Conservation (phyloP, 768 basidiomycete species). For the Paxillus involutus region DNA sequence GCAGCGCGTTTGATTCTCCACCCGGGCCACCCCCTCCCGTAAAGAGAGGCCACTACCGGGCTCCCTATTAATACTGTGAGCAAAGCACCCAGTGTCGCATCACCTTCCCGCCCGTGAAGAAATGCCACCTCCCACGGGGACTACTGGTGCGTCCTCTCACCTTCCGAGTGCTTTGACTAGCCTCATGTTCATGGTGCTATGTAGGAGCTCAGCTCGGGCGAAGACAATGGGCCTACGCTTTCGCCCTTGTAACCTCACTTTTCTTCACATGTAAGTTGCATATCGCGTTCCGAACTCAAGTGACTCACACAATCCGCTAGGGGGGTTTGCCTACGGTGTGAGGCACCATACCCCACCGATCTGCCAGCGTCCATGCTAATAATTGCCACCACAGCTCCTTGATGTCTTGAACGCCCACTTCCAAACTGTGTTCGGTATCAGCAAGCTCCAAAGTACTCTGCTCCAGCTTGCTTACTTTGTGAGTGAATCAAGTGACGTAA, state of each 20-base stretch:
- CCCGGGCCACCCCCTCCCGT: no score
- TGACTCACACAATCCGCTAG: conserved; percentile 24
- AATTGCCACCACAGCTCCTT: conserved; percentile 46
- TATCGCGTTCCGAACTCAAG: not conserved
- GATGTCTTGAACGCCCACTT: conserved; percentile 75
- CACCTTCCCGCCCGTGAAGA: conserved; percentile 3
- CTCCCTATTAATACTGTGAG: no score
- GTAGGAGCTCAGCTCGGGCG: conserved; percentile 41
- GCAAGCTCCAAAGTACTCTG: conserved; percentile 69
- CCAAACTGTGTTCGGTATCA: conserved; percentile 65
- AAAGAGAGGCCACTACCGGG: not conserved
- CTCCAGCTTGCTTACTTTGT: conserved; percentile 75
- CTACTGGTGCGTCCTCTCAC: conserved; percentile 36
- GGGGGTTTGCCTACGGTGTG: conserved; percentile 71
- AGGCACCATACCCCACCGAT: conserved; percentile 13
- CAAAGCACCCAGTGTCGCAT: not conserved
- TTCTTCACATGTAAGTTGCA: conserved; percentile 66
- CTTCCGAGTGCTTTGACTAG: not conserved
- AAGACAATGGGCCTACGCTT: conserved; percentile 55
- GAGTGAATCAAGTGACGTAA: conserved; percentile 13
- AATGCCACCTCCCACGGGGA: conserved; percentile 41
- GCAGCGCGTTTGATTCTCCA: no score
- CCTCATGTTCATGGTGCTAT: not conserved
- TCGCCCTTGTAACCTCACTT: conserved; percentile 67
- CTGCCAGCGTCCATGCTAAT: conserved; percentile 10